These are phyloP conservation scores for Thelonectria blattea DNA, from an alignment of 2,329 filamentous ascomycete species.

Conservation along the genomic window DNA sequence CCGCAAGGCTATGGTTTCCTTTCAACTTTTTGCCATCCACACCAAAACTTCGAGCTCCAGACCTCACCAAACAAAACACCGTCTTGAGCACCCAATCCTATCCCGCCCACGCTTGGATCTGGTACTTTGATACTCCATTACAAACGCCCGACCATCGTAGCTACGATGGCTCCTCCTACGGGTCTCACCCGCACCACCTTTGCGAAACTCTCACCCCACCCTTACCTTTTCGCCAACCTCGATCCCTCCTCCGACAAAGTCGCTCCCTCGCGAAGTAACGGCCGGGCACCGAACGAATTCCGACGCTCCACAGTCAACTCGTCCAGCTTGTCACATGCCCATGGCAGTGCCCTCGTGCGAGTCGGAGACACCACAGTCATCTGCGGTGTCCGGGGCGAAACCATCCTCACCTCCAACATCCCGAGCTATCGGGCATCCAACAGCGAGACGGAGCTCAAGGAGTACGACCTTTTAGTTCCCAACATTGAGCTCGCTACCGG, in stretches of 20 bases:
- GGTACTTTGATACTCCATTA: background rate
- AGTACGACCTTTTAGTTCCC: conserved; percentile 81
- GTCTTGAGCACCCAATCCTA: background rate
- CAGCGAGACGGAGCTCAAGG: conserved; percentile 56
- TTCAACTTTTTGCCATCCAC: conserved; percentile 36
- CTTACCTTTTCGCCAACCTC: conserved; percentile 89
- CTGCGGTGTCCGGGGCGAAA: conserved; percentile 87
- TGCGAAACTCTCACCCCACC: conserved; percentile 86
- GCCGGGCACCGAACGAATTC: conserved; percentile 72
- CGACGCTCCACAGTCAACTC: conserved; percentile 79
- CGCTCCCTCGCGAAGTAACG: conserved; percentile 76
- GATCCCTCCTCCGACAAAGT: conserved; percentile 59
- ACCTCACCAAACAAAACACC: background rate
- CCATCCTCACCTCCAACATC: conserved; percentile 77
- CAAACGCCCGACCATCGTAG: background rate
- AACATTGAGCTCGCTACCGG: conserved; percentile 94
- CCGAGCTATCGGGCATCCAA: conserved; percentile 64
- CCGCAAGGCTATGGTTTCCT: conserved; percentile 33
- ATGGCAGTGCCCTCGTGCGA: conserved; percentile 88
- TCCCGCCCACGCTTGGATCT: background rate
- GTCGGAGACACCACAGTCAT: conserved; percentile 93
- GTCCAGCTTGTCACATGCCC: conserved; percentile 84
- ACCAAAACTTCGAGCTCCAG: conserved; percentile 14
- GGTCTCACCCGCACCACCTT: conserved; percentile 72
- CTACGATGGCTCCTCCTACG: conserved; percentile 40